Evolutionary conservation across 306 rosid genomes (phyloP), one percentile per base, ranked within the genome.

Genomic region (Glycine tomentella): DNA sequence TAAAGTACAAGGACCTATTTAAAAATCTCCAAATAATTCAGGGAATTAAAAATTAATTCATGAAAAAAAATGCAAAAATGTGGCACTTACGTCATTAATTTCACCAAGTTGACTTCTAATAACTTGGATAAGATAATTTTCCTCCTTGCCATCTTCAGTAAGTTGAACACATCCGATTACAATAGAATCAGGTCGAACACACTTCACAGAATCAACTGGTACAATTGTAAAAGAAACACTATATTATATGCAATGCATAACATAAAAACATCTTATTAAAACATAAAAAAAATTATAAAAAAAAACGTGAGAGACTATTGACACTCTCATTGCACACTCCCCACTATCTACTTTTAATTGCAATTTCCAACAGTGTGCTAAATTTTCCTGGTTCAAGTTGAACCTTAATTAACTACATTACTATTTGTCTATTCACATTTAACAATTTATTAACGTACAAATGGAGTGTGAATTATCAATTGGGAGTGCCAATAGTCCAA

Each of bases 191-290:
- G 89, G 79, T 67, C 96, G 97, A 80, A 95, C 83, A 84, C 99
- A 95, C 91, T 86, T 90, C 82, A 95, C 86, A 72, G 91, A 89
- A 90, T 95, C 99, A 86, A 95, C 99, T 92, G 93, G 81, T 44
- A 76, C 81, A 88, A 86, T 78, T 61, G 76, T 82, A 72, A 50
- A 69, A 74, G 58, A 79, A 85, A 83, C 42, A 84, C 80, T 74
- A 86, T 80, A 73, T 76, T 72, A 85, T 80, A 84, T 64, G 20
- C 44, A 53, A 9, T 56, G 76, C 77, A 76, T 20, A 45, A 63
- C 66, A 79, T 48, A 25, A 42, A 66, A 20, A 53, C n/a, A 38
- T 38, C 44, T 38, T 38, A 38, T 15, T 14, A 48, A 71, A 72
- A 20, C n/a, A n/a, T n/a, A n/a, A n/a, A n/a, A n/a, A n/a, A n/a